Evolutionary conservation across 1,284 basidiomycete species (phyloP), one percentile per base, ranked within the genome.

Genomic region (Porodaedalea pini): DNA sequence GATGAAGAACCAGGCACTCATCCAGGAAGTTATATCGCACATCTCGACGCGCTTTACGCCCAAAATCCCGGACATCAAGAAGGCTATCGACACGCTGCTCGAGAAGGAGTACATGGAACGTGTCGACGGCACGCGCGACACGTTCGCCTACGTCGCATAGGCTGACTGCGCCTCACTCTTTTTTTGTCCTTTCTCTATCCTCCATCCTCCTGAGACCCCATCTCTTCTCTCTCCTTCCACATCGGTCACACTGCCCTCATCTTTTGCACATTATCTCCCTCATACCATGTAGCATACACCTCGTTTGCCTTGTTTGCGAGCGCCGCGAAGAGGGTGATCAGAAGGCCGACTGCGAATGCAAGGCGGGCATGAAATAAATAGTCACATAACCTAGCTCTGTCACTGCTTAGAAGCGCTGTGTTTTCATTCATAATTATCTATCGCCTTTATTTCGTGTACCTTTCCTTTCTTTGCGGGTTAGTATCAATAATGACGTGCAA

Each of bases 31-130:
- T 61, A 94, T 95, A 61, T 84, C 86, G 1, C 93, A 94, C 70
- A 93, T 98, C 64, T 89, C 90, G 34, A 81, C 90, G 66, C 83
- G 94, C 51, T 96, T 96, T 72, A 82, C 87, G 41, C 94, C 94
- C 15, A 90, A 90, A 77, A 90, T 96, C 58, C 86, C 90, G 2
- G 93, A 95, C 69, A 94, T 96, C 75, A 92, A 92, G 74, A 92
- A 92, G 83, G 89, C 96, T n/a, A 98, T 99, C 66, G 97, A 99
- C 69, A 88, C 90, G 37, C 76, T 99, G 36, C 81, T 99, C 55
- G 96, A 99, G 77, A 97, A 98, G 74, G 97, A 98, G 73, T 99
- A 97, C 70, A 89, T 99, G 61, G 94, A 98, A 70, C 87, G 95
- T 37, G 88, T 92, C 25, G 90, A 92, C 27, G 92, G 87, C 15